Conservation (phyloP, 306 rosid species). For the Carpinus fangiana region DNA sequence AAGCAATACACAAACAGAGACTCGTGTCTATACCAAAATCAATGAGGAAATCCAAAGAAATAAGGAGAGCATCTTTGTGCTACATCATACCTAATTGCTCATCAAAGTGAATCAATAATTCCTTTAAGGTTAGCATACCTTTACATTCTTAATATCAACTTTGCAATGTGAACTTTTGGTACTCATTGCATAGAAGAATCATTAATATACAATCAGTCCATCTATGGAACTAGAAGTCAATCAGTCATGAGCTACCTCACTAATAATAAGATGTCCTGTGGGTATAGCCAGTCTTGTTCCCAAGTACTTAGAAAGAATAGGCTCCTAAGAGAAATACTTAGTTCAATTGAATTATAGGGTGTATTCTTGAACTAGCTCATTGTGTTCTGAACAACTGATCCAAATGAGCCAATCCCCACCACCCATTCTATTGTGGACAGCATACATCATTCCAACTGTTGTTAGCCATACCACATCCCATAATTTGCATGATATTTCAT, state of each 20-base stretch:
- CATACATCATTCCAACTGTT: neutral
- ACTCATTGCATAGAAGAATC: neutral
- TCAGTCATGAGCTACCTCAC: neutral
- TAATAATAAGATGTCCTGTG: neutral
- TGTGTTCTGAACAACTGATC: neutral
- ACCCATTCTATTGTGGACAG: neutral
- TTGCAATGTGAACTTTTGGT: neutral
- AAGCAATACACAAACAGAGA: neutral
- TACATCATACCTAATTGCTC: neutral
- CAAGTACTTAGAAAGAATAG: neutral
- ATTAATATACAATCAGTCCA: neutral
- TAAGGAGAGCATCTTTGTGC: neutral
- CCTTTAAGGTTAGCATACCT: neutral
- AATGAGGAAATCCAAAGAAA: neutral
- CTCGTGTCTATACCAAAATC: neutral
- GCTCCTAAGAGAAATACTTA: neutral
- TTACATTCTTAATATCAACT: neutral
- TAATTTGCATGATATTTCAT: neutral
- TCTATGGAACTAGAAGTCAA: neutral
- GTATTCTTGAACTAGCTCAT: neutral
- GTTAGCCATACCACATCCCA: neutral
- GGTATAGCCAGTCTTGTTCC: neutral
- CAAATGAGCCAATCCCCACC: neutral
- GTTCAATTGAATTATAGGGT: neutral
- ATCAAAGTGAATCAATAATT: neutral